phyloP scores from a whole-genome alignment of 2,329 filamentous ascomycete species.

The Scedosporium apiospermum region DNA sequence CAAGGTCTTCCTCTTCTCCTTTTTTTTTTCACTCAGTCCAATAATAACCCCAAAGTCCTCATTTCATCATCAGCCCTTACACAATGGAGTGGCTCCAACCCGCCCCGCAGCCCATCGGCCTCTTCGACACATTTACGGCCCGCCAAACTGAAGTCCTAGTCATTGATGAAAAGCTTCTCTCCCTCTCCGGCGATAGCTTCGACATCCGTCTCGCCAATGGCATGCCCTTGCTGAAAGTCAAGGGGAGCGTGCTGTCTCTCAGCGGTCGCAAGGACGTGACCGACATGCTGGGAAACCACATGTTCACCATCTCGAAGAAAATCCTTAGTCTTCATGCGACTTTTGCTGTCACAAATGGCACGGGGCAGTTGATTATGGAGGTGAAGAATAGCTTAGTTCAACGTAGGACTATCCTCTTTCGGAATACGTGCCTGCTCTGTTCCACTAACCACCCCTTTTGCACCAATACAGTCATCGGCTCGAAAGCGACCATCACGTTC shows the following conservation, averaged over 20 bases:
- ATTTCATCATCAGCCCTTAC: too few relatives aligned
- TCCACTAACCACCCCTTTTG: not conserved
- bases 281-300: conserved; percentile 41
- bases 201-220: conserved; percentile 48
- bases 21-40: too few relatives aligned
- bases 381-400: conserved; percentile 42
- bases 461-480: conserved; percentile 32
- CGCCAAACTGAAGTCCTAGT: conserved; percentile 37
- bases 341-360: conserved; percentile 37
- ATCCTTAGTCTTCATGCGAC: conserved; percentile 38
- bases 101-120: conserved; percentile 23
- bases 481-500: conserved; percentile 49
- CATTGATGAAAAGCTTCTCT: conserved; percentile 52
- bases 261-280: conserved; percentile 45
- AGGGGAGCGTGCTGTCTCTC: conserved; percentile 43
- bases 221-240: conserved; percentile 42
- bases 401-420: conserved; percentile 23
- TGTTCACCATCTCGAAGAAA: conserved; percentile 51
- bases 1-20: too few relatives aligned
- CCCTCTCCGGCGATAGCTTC: conserved; percentile 55
- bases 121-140: conserved; percentile 29
- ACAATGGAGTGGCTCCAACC: conserved; percentile 15
- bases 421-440: not conserved
- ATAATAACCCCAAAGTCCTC: too few relatives aligned
- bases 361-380: conserved; percentile 38